Conservation (phyloP, 2,329 filamentous ascomycete genomes). For the Talaromyces verruculosus region DNA sequence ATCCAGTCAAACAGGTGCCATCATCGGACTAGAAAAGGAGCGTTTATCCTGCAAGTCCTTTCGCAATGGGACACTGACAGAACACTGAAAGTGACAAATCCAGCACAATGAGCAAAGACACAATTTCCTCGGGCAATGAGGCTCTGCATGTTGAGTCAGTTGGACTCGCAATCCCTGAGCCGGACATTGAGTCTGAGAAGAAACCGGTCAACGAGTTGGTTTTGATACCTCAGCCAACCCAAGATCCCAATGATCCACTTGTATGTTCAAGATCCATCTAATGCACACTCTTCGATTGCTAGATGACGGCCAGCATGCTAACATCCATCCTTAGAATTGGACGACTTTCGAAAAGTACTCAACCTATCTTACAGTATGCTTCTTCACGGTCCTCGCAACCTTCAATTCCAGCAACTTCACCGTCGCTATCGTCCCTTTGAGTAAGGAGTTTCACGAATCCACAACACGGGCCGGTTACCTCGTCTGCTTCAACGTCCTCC, state of each 20-base stretch:
- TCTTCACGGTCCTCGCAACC: slow-evolving; percentile 43
- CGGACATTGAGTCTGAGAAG: neutral
- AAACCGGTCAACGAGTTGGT: neutral
- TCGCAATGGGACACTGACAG: neutral
- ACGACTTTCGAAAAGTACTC: neutral
- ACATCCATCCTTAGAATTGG: neutral
- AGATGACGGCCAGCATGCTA: neutral
- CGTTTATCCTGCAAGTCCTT: neutral
- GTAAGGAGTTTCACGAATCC: slow-evolving; percentile 24
- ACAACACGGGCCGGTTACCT: neutral
- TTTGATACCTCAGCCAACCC: neutral
- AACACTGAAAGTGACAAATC: neutral
- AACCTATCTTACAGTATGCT: slow-evolving; percentile 40
- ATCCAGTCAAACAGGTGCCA: neutral
- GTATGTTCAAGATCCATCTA: neutral
- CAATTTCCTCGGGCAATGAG: neutral
- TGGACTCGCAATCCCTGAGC: neutral
- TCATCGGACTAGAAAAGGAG: neutral
- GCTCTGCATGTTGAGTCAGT: neutral
- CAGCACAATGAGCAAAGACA: neutral
- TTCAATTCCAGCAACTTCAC: slow-evolving; percentile 43
- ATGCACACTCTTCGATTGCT: neutral
- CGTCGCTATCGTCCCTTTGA: slow-evolving; percentile 36
- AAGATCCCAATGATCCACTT: neutral
- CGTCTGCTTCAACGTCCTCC: neutral